These are phyloP conservation scores for Pseudofabraea citricarpa DNA, from an alignment of 2,329 filamentous ascomycete genomes.

Conservation along the genomic window DNA sequence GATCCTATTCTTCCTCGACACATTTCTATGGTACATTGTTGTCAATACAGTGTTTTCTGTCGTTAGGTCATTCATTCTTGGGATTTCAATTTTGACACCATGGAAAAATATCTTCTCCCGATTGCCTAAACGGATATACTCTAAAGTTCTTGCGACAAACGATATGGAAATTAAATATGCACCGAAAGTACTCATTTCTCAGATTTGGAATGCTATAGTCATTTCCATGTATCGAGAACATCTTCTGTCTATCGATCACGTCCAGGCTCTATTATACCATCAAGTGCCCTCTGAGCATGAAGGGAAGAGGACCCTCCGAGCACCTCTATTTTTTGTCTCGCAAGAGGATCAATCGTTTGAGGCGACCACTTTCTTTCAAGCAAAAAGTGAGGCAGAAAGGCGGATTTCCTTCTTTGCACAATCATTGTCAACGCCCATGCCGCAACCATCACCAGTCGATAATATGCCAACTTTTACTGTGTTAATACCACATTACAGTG, in stretches of 20 bases:
- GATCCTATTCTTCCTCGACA: conserved; percentile 97
- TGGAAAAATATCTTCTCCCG: conserved; percentile 99
- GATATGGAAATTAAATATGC: conserved; percentile 99
- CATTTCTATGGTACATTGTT: conserved; percentile 96
- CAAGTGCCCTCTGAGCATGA: conserved; percentile 99
- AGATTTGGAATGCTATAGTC: conserved; percentile 98
- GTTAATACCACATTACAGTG: conserved; percentile 94
- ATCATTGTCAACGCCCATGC: conserved; percentile 93
- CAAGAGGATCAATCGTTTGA: conserved; percentile 99
- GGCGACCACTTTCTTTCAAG: conserved; percentile 89
- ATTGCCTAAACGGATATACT: conserved; percentile 97
- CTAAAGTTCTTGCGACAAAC: conserved; percentile 92
- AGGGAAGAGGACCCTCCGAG: conserved; percentile 90
- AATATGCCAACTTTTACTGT: conserved; percentile 99
- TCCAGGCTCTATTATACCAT: conserved; percentile 97
- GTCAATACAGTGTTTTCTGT: conserved; percentile 92
- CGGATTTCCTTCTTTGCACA: conserved; percentile 99
- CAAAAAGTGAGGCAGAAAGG: conserved; percentile 90
- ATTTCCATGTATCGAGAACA: conserved; percentile 99
- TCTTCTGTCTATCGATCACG: conserved; percentile 92
- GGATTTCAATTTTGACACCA: conserved; percentile 96
- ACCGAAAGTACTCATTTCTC: conserved; percentile 96
- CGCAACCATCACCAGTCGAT: conserved; percentile 92
- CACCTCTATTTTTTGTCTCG: conserved; percentile 97
- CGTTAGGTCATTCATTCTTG: conserved; percentile 92